Percentiles rank a stretch among this genome's conserved stretches.
These are phyloP conservation scores for Eragrostis curvula DNA, from an alignment of 176 grass and related monocot species.

Conservation along the genomic window DNA sequence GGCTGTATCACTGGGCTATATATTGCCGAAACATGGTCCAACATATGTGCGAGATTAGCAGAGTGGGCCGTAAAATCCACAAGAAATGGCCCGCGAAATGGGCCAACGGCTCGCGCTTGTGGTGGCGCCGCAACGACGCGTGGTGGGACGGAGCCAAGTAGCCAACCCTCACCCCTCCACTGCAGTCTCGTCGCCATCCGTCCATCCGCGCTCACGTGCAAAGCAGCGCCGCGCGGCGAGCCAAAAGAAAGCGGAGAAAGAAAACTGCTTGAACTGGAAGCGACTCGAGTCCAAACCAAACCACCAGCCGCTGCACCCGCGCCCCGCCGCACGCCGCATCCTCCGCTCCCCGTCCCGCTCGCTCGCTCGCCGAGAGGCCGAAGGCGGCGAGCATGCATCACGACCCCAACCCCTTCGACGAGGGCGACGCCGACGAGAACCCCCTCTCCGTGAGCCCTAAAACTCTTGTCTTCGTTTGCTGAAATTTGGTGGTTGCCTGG, in stretches of 20 bases:
- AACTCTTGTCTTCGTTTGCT: neutral
- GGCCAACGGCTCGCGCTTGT: neutral
- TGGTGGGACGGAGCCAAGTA: constrained; percentile 10
- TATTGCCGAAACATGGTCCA: neutral
- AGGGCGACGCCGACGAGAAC: constrained; percentile 60
- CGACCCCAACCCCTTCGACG: constrained; percentile 92
- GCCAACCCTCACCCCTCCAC: neutral
- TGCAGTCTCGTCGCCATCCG: neutral
- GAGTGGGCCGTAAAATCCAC: neutral
- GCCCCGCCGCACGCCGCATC: constrained; percentile 6
- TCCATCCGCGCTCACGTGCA: constrained; percentile 38
- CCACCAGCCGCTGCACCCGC: neutral
- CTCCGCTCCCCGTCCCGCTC: neutral
- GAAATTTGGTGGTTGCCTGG: neutral
- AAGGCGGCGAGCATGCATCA: constrained; percentile 55
- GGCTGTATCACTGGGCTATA: neutral
- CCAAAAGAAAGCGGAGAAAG: neutral
- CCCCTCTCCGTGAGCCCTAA: constrained; percentile 61
- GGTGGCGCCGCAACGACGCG: neutral
- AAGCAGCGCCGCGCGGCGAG: neutral
- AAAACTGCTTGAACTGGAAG: constrained; percentile 37
- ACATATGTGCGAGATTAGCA: neutral
- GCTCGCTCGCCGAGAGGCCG: constrained; percentile 20
- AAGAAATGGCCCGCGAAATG: neutral
- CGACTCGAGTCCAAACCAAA: constrained; percentile 40